Evolutionary conservation across 345 rosid genomes (phyloP).

Genomic region (Camelina sativa): DNA sequence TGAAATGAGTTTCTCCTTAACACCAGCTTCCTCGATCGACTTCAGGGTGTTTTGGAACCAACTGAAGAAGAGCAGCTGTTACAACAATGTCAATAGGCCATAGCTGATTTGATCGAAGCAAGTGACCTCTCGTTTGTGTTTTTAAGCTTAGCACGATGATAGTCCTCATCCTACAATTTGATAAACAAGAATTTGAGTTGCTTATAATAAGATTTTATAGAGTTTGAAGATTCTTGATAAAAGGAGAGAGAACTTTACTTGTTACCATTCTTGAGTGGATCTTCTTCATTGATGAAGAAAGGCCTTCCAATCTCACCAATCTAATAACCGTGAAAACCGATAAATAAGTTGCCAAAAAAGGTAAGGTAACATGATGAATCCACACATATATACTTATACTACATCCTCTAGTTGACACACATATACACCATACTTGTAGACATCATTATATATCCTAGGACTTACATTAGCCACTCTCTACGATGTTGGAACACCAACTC

Average conservation of each 20-base stretch:
- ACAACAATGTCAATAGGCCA: constrained; percentile 73
- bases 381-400: too few relatives aligned
- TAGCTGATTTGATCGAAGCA: constrained; percentile 77
- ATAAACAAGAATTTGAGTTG: background rate
- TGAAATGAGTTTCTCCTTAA: constrained; percentile 6
- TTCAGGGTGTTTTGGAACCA: constrained; percentile 58
- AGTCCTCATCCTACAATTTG: constrained; percentile 69
- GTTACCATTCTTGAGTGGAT: constrained; percentile 54
- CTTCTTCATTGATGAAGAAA: constrained; percentile 82
- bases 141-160: constrained; percentile 60
- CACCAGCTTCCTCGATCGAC: constrained; percentile 12
- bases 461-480: too few relatives aligned
- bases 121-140: constrained; percentile 84
- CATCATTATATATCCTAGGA: too few relatives aligned
- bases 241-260: constrained; percentile 49
- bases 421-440: too few relatives aligned
- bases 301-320: constrained; percentile 88
- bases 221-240: background rate
- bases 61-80: constrained; percentile 85
- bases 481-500: too few relatives aligned
- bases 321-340: constrained; percentile 46
- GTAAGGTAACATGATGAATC: background rate
- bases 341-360: background rate
- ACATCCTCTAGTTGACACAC: too few relatives aligned
- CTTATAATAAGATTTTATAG: background rate